phyloP scores from a whole-genome alignment of 2,329 filamentous ascomycete genomes.

The Colletotrichum lini region DNA sequence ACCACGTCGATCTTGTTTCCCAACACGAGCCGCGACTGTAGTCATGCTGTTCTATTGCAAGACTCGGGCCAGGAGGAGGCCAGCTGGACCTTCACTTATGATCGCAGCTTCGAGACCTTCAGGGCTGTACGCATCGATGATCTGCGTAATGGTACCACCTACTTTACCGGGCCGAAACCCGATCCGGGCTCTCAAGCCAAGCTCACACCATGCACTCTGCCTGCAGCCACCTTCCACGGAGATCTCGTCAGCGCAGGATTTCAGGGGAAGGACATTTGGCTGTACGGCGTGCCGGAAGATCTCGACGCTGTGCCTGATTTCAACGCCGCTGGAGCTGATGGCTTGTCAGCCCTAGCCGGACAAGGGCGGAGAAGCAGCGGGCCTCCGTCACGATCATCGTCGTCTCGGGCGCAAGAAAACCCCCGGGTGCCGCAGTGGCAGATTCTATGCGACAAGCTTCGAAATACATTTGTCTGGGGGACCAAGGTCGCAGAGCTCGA shows the following conservation, averaged over 20 bases:
- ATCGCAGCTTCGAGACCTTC: conserved; percentile 83
- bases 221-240: conserved; percentile 77
- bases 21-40: conserved; percentile 84
- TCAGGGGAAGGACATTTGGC: conserved; percentile 79
- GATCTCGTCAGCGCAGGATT: conserved; percentile 83
- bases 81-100: conserved; percentile 84
- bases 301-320: conserved; percentile 72
- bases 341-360: conserved; percentile 45
- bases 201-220: conserved; percentile 77
- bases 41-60: conserved; percentile 80
- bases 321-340: conserved; percentile 49
- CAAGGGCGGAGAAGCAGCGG: conserved; percentile 58
- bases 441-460: conserved; percentile 75
- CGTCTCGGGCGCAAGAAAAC: conserved; percentile 54
- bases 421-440: conserved; percentile 75
- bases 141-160: conserved; percentile 81
- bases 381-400: conserved; percentile 57
- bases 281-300: conserved; percentile 84
- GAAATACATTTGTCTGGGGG: conserved; percentile 80
- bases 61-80: conserved; percentile 75
- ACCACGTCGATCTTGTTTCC: conserved; percentile 89
- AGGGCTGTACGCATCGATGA: conserved; percentile 83
- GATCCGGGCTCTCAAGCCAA: conserved; percentile 67
- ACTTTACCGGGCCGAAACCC: conserved; percentile 80
- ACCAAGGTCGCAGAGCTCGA: conserved; percentile 75